Conservation (phyloP, 768 basidiomycete species). For the Leccinellum rugosiceps region DNA sequence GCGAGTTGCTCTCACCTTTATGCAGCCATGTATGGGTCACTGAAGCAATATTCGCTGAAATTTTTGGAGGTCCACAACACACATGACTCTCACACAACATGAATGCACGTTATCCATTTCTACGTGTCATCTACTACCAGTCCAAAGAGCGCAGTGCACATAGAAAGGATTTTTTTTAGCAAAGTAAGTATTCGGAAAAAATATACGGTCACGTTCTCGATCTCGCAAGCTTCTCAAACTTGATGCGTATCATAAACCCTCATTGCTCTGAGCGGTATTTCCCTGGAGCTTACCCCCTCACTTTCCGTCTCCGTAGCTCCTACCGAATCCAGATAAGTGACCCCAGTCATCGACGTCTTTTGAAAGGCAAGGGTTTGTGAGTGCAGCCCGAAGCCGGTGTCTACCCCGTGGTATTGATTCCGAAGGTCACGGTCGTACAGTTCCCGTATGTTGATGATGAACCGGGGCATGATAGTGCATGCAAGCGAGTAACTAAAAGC, state of each 20-base stretch:
- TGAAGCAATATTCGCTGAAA: no score
- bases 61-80: no score
- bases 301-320: not conserved
- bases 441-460: not conserved
- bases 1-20: no score
- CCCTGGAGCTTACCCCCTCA: not conserved
- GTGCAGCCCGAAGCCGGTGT: not conserved
- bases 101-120: not conserved
- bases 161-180: not conserved
- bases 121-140: not conserved
- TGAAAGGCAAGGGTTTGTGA: not conserved
- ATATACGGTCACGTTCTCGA: constrained; percentile 1
- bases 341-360: not conserved
- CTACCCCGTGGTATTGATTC: not conserved
- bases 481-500: not conserved
- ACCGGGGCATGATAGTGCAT: not conserved
- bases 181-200: not conserved
- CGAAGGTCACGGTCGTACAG: not conserved
- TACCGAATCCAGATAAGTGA: not conserved
- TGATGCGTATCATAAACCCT: not conserved
- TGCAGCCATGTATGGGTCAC: no score
- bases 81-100: not conserved
- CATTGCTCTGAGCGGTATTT: not conserved
- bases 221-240: not conserved
- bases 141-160: not conserved